A percentile compares a stretch with the other conserved stretches of the same genome.
Conservation (phyloP, 2,329 filamentous ascomycete species). For the Colletotrichum liaoningense region DNA sequence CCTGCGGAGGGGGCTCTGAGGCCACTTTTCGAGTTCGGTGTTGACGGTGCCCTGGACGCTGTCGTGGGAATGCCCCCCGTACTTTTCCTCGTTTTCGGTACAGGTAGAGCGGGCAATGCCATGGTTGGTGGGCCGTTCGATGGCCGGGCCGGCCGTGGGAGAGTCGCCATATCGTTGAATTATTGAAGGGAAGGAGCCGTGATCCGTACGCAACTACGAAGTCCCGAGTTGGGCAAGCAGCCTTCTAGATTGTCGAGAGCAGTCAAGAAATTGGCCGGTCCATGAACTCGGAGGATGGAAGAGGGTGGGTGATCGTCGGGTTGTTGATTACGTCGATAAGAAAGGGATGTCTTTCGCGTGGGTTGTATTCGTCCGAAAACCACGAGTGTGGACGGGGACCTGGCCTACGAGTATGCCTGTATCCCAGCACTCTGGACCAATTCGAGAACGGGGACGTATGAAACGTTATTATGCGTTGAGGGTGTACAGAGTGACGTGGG, state of each 20-base stretch:
- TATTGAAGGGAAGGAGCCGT: constrained; percentile 22
- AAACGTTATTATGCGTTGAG: constrained; percentile 43
- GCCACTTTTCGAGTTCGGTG: constrained; percentile 66
- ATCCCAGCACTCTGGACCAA: constrained; percentile 27
- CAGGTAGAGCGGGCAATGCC: constrained; percentile 79
- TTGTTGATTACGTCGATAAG: constrained; percentile 27
- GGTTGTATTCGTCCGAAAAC: constrained; percentile 31
- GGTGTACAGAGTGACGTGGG: constrained; percentile 29
- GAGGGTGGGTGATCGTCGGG: constrained; percentile 15
- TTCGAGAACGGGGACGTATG: constrained; percentile 36
- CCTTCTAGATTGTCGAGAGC: constrained; percentile 26
- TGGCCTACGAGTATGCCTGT: constrained; percentile 13
- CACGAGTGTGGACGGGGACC: constrained; percentile 11
- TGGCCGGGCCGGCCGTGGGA: constrained; percentile 75
- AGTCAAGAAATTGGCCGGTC: constrained; percentile 40
- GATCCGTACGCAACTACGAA: constrained; percentile 8
- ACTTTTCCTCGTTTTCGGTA: constrained; percentile 78
- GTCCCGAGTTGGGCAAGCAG: constrained; percentile 18
- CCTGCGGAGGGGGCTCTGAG: constrained; percentile 70
- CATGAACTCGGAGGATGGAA: constrained; percentile 41
- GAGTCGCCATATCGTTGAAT: constrained; percentile 61
- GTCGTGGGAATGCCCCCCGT: constrained; percentile 59
- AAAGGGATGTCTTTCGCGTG: constrained; percentile 14
- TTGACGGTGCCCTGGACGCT: constrained; percentile 57
- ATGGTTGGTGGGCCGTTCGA: constrained; percentile 78